A percentile compares a stretch with the other conserved stretches of the same genome.
These are phyloP conservation scores for Botrytis hyacinthi DNA, from an alignment of 2,329 filamentous ascomycete genomes.

Conservation along the genomic window DNA sequence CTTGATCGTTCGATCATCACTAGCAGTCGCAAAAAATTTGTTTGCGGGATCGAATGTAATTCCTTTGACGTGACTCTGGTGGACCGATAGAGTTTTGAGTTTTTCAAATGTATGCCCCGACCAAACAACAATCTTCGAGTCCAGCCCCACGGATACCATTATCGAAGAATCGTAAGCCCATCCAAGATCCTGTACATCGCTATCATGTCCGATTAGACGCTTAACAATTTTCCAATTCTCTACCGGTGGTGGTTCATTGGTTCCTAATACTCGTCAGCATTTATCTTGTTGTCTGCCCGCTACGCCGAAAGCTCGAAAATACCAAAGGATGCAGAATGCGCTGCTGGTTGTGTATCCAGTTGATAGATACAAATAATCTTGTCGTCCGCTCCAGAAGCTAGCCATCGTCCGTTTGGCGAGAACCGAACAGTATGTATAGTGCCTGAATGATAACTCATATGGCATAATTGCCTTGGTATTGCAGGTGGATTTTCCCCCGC, in stretches of 20 bases:
- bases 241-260: constrained; percentile 85
- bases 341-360: constrained; percentile 72
- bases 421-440: constrained; percentile 97
- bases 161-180: constrained; percentile 97
- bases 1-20: constrained; percentile 94
- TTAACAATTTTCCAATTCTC: constrained; percentile 98
- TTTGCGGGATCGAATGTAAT: constrained; percentile 98
- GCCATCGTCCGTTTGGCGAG: constrained; percentile 89
- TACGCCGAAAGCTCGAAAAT: constrained; percentile 40
- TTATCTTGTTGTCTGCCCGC: background rate
- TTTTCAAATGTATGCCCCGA: constrained; percentile 98
- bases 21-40: constrained; percentile 98
- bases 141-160: constrained; percentile 89
- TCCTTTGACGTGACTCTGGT: constrained; percentile 97
- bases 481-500: constrained; percentile 63
- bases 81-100: constrained; percentile 86
- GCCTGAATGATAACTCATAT: constrained; percentile 97
- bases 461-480: constrained; percentile 88
- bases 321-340: constrained; percentile 77
- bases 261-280: constrained; percentile 46
- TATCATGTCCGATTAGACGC: constrained; percentile 92
- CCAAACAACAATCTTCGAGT: constrained; percentile 98
- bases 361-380: constrained; percentile 98
- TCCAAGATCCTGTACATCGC: constrained; percentile 95
- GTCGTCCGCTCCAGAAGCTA: constrained; percentile 96